Evolutionary conservation across 176 grass and related monocot genomes (phyloP).

Genomic region (Bolboschoenus planiculmis): DNA sequence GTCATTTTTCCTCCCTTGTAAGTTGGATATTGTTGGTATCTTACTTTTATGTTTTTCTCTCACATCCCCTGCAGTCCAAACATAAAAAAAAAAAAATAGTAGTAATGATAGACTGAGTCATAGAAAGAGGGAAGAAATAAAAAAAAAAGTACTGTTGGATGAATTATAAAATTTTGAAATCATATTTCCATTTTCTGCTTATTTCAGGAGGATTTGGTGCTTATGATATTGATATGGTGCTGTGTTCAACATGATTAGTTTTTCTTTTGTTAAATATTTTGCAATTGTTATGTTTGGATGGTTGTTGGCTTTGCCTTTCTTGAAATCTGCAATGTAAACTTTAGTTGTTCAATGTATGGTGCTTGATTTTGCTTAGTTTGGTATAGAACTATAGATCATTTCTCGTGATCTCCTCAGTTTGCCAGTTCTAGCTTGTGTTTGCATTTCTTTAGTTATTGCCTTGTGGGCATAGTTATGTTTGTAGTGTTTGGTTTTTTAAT

Average conservation of each 20-base stretch:
- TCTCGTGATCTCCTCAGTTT: not conserved
- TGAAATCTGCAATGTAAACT: not conserved
- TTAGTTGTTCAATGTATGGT: not conserved
- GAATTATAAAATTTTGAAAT: not conserved
- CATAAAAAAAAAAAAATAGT: not conserved
- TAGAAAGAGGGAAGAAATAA: not conserved
- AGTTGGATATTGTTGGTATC: not conserved
- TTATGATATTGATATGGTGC: not conserved
- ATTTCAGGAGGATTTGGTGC: conserved; percentile 6
- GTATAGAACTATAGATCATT: not conserved
- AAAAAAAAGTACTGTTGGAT: not conserved
- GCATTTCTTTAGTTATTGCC: not conserved
- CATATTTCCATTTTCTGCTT: not conserved
- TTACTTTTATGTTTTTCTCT: not conserved
- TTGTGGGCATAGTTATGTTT: not conserved
- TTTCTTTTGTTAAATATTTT: not conserved
- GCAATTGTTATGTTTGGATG: not conserved
- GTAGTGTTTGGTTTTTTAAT: not conserved
- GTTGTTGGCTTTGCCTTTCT: not conserved
- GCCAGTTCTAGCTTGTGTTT: not conserved
- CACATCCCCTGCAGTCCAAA: not conserved
- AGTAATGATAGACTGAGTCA: not conserved
- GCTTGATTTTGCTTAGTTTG: not conserved
- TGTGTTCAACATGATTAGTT: not conserved
- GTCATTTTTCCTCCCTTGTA: not conserved